Conservation (phyloP, 1,284 basidiomycete species). For the Ceratobasidium theobromae region DNA sequence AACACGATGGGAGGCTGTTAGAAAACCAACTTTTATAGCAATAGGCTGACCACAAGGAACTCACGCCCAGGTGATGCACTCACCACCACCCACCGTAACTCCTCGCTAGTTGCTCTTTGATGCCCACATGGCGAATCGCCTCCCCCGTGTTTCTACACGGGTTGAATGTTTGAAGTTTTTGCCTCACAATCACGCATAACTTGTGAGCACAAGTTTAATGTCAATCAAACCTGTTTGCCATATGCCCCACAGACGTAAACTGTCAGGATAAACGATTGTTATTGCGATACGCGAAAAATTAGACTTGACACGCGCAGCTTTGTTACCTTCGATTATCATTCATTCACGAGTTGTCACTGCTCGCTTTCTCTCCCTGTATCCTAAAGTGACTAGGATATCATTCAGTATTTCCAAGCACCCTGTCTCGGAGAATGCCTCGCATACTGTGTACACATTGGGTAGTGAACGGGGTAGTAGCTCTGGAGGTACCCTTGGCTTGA, state of each 20-base stretch:
- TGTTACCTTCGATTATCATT: neutral
- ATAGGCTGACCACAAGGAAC: no score
- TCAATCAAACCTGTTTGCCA: neutral
- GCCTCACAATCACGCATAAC: slow-evolving; percentile 25
- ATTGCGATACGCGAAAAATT: neutral
- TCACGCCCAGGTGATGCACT: no score
- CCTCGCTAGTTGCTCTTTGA: neutral
- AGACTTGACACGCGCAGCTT: neutral
- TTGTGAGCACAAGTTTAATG: neutral
- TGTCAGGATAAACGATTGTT: neutral
- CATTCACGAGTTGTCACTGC: no score
- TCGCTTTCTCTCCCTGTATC: no score
- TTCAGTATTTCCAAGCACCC: no score
- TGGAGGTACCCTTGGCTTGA: no score
- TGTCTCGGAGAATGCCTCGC: no score
- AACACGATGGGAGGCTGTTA: neutral
- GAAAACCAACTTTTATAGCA: neutral
- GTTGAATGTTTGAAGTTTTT: neutral
- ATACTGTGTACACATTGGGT: no score
- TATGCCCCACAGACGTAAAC: neutral
- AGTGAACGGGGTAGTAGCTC: no score
- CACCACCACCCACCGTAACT: no score
- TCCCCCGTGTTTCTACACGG: neutral
- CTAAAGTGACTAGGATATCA: no score
- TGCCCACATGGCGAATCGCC: slow-evolving; percentile 20